Evolutionary conservation across 2,329 filamentous ascomycete species (phyloP), one percentile per base, ranked within the genome.

Genomic region (Magnaporthiopsis rhizophila): DNA sequence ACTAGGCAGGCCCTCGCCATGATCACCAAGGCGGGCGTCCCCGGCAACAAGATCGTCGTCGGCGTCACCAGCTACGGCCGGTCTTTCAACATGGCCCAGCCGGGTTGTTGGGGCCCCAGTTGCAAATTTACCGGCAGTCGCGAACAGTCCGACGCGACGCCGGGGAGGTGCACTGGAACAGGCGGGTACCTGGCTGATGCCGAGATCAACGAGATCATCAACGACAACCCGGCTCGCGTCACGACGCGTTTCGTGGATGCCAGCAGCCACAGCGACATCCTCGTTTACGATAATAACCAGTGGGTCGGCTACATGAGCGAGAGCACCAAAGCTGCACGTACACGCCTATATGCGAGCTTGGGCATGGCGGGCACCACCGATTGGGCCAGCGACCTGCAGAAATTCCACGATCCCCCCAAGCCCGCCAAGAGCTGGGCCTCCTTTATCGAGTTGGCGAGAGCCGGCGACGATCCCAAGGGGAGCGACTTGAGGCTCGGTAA

Each of bases 111-210:
- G 32, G 70, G 68, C 3, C 69, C 71, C 0, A 65, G 64, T 28
- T 80, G 77, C 69, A 67, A 61, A 3, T 78, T 71, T 62, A 72
- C 68, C 1, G 75, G 78, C 13, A 64, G 63, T 11, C 36, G 62
- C 3, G 53, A 30, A 28, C 36, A 62, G 0, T 77, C 75, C 2
- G 59, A 68, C 2, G 76, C 75, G 0, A 53, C 62, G 2, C 61
- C 65, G 3, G 78, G 75, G 2, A 30, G 38, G 1, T 80, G 77
- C 66, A 80, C 77, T 0, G 66, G 64, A 5, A 77, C 74, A 0
- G 67, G 65, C 0, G 78, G 78, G 2, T 78, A 78, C 64, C 72
- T 80, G 7, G 68, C 76, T 2, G 69, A 78, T 61, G 72, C 73
- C 2, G 78, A 80, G 69, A 76, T 80, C 59, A 28, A 62, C 12